These are phyloP conservation scores for Bruguiera hainesii DNA, from an alignment of 441 rosid genomes.

Conservation along the genomic window DNA sequence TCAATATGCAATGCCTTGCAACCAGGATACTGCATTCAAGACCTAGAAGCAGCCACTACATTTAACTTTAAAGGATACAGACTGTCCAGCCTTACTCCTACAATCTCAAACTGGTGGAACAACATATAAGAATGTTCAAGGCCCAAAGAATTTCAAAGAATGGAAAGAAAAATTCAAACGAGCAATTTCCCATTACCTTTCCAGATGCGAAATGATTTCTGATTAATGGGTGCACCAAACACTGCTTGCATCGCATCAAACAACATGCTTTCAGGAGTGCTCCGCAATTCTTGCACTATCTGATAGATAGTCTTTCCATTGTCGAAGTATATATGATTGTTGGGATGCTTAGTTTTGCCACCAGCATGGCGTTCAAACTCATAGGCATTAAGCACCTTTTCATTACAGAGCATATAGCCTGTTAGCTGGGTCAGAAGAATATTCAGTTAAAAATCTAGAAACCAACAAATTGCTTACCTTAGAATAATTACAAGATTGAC, in stretches of 20 bases:
- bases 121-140: background rate
- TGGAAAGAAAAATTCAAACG: background rate
- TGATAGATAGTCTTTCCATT: constrained; percentile 82
- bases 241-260: constrained; percentile 65
- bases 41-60: too few species aligned
- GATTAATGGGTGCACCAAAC: constrained; percentile 66
- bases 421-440: constrained; percentile 13
- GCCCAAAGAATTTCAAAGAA: background rate
- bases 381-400: constrained; percentile 65
- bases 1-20: too few species aligned
- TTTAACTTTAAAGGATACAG: too few species aligned
- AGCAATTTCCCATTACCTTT: constrained; percentile 42
- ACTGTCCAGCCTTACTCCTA: too few species aligned
- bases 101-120: too few species aligned
- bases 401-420: constrained; percentile 14
- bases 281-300: constrained; percentile 71
- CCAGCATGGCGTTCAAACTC: constrained; percentile 83
- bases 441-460: background rate
- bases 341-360: constrained; percentile 83
- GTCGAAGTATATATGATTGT: constrained; percentile 74
- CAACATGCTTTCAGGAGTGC: constrained; percentile 57
- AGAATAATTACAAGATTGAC: constrained; percentile 55
- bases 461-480: constrained; percentile 39
- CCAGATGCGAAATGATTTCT: constrained; percentile 65
- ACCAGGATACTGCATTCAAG: too few species aligned